Evolutionary conservation across 495 filamentous ascomycete genomes (phyloP).

Genomic region (Thermothielavioides terrestris): DNA sequence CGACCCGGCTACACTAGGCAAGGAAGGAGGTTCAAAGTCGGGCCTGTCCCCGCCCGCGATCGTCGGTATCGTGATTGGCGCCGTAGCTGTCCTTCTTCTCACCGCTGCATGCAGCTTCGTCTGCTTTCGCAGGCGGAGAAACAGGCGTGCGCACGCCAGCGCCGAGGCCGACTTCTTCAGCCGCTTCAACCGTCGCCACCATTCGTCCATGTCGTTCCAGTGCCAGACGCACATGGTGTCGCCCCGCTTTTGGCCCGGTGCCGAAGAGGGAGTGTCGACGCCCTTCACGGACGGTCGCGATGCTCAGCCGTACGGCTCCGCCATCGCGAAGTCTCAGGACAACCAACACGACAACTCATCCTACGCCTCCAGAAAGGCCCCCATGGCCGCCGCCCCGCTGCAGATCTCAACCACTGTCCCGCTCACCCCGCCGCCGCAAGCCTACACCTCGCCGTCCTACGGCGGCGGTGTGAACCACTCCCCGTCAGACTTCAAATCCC

Average conservation of each 20-base stretch:
- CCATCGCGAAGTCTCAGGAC: constrained; percentile 6
- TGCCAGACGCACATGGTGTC: constrained; percentile 40
- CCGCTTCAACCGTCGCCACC: constrained; percentile 21
- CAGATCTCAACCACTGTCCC: constrained; percentile 19
- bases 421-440: constrained; percentile 11
- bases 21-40: constrained; percentile 3
- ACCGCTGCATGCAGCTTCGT: constrained; percentile 28
- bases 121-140: constrained; percentile 32
- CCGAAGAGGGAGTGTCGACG: constrained; percentile 3
- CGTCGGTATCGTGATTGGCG: constrained; percentile 34
- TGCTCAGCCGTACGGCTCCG: constrained; percentile 9
- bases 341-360: neutral
- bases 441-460: constrained; percentile 27
- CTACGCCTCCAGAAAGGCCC: constrained; percentile 1
- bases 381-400: constrained; percentile 3
- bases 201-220: constrained; percentile 40
- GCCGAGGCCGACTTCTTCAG: constrained; percentile 16
- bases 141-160: constrained; percentile 25
- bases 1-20: constrained; percentile 22
- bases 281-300: neutral
- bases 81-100: constrained; percentile 22
- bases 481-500: constrained; percentile 26
- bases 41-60: constrained; percentile 27
- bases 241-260: constrained; percentile 28
- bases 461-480: constrained; percentile 13